Percentiles rank a stretch among this genome's conserved stretches.
Evolutionary conservation across 768 basidiomycete species (phyloP).

Genomic region (Leccinum arenicola): DNA sequence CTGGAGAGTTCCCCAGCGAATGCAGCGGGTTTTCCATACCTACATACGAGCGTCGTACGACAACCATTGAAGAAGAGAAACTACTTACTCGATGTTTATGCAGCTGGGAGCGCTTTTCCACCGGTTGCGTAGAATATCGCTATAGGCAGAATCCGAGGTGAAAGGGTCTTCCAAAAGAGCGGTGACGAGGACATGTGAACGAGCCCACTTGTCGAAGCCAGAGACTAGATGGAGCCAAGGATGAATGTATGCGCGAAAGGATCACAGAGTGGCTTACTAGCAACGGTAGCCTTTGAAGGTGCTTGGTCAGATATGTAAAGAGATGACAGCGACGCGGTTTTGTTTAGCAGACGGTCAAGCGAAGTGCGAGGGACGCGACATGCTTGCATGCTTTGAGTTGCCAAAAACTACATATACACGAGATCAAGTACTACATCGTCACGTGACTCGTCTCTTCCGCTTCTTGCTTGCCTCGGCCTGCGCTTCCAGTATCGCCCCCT

Average conservation of each 20-base stretch:
- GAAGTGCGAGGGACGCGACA: conserved; percentile 4
- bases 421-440: not conserved
- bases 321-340: conserved; percentile 41
- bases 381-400: conserved; percentile 22
- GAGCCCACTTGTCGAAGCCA: conserved; percentile 52
- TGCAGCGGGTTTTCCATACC: conserved; percentile 24
- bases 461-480: conserved; percentile 37
- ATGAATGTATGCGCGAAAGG: conserved; percentile 1
- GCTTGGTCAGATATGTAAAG: conserved; percentile 23
- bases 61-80: not conserved
- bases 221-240: conserved; percentile 43
- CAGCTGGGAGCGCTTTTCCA: conserved; percentile 40
- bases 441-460: conserved; percentile 24
- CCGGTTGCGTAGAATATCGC: conserved; percentile 43
- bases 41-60: conserved; percentile 4
- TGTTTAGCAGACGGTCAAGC: conserved; percentile 39
- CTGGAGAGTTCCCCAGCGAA: conserved; percentile 34
- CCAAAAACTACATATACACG: not conserved
- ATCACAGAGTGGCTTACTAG: conserved; percentile 37
- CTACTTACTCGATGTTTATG: conserved; percentile 27
- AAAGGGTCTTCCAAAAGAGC: conserved; percentile 74
- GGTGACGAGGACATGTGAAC: conserved; percentile 57
- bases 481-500: conserved; percentile 70
- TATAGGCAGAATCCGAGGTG: conserved; percentile 46
- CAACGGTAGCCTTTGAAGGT: conserved; percentile 42